Evolutionary conservation across 192 early-diverging fungal species (phyloP), one percentile per base, ranked within the genome.

Genomic region (Umbelopsis sp.): DNA sequence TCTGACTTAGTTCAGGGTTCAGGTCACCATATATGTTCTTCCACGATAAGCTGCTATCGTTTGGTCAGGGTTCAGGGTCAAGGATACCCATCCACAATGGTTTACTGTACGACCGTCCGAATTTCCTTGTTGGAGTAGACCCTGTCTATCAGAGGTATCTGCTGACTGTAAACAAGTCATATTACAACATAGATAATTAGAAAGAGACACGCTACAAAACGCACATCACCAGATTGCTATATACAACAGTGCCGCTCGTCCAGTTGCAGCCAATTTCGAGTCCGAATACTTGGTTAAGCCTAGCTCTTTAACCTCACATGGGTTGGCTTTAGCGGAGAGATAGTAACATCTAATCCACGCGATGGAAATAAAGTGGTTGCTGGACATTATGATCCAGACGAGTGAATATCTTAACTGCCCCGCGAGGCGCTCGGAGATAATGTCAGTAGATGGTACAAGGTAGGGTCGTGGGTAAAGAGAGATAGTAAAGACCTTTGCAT

Each of bases 361-460:
- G 66, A 74, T 74, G n/a, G 38, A 24, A 54, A 20, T 29, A 29
- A 20, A 21, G 5, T 54, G 52, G 24, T 7, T 24, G 38, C 3
- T 34, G 12, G 34, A 0, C 12, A 17, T 29, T n/a, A 34, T 11
- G 31, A 31, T 20, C 31, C 29, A 34, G 54, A 34, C 3, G n/a
- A 2, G 25, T 25, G 31, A 32, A 54, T 16, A 62, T 32, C 56
- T 31, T 62, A 62, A 32, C 34, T 20, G 56, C 32, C 56, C 31
- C 31, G 56, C 31, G 56, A 62, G 56, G 56, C 56, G 56, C 56
- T 62, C 56, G 56, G 56, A 62, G 56, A 62, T 36, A 62, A 62
- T 29, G 45, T 45, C 41, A 41, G 34, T 20, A 44, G 21, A 47
- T 70, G 32, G 25, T 12, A 32, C 45, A 52, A 50, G 32, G 47